Conservation (phyloP, 306 rosid genomes). For the Fragaria vesca region DNA sequence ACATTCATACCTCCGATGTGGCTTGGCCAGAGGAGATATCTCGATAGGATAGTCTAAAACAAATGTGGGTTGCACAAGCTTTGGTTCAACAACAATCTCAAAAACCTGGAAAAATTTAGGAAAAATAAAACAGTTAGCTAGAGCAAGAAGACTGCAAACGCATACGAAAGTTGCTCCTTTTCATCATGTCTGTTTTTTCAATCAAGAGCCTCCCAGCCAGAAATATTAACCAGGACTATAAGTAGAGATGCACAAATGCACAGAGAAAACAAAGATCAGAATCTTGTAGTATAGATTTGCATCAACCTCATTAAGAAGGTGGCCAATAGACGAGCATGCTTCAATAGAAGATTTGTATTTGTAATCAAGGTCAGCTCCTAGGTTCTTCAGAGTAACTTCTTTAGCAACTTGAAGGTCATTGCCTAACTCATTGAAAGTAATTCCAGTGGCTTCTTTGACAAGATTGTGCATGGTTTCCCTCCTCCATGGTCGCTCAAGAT, state of each 20-base stretch:
- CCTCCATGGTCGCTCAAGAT: conserved; percentile 90
- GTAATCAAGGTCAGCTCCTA: conserved; percentile 54
- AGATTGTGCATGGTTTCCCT: conserved; percentile 97
- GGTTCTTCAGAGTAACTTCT: conserved; percentile 55
- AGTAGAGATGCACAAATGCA: not conserved
- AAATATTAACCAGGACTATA: not conserved
- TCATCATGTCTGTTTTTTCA: conserved; percentile 6
- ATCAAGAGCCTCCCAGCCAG: conserved; percentile 4
- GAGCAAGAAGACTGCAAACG: conserved; percentile 16
- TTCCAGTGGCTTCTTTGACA: conserved; percentile 75
- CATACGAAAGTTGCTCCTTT: not conserved
- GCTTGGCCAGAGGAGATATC: conserved; percentile 96
- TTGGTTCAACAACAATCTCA: conserved; percentile 82
- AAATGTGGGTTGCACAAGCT: conserved; percentile 94
- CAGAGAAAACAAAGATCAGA: conserved; percentile 1
- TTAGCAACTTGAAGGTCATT: conserved; percentile 69
- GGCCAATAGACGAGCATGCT: conserved; percentile 77
- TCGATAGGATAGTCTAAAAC: conserved; percentile 95
- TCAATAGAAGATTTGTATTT: conserved; percentile 69
- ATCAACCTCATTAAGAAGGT: conserved; percentile 81
- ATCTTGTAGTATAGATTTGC: conserved; percentile 21
- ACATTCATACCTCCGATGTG: conserved; percentile 75
- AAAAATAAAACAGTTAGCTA: conserved; percentile 17
- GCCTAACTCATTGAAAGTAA: conserved; percentile 62
- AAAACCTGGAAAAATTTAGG: conserved; percentile 61